phyloP scores from a whole-genome alignment of 2,329 filamentous ascomycete species.

The Chaetomium sp. region DNA sequence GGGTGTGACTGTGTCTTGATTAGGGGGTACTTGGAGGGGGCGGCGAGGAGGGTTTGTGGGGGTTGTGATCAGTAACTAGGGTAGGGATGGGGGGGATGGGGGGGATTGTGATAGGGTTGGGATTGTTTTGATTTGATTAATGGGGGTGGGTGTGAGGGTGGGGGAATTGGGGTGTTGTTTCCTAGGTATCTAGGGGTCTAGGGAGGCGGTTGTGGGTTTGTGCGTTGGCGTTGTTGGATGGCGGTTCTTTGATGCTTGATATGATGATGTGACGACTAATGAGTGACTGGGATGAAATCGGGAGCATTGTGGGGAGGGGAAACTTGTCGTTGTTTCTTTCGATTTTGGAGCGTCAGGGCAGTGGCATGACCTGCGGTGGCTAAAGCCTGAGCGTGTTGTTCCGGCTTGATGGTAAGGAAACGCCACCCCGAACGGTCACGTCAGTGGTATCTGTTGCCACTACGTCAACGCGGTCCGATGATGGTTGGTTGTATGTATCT shows the following conservation, averaged over 20 bases:
- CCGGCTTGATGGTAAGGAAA: neutral
- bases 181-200: too few species aligned
- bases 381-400: neutral
- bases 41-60: conserved; percentile 24
- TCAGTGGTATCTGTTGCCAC: too few species aligned
- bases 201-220: too few species aligned
- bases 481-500: neutral
- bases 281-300: neutral
- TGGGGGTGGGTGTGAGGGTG: too few species aligned
- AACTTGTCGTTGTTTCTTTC: neutral
- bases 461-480: too few species aligned
- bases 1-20: conserved; percentile 37
- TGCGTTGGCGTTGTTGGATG: too few species aligned
- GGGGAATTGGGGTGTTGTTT: too few species aligned
- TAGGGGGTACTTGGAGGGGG: conserved; percentile 35
- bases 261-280: neutral
- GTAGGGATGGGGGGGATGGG: neutral
- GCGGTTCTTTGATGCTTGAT: neutral
- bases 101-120: neutral
- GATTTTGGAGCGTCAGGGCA: neutral
- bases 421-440: too few species aligned
- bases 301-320: neutral
- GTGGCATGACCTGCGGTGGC: neutral
- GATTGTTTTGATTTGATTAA: too few species aligned
- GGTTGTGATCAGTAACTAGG: neutral